Evolutionary conservation across 2,329 filamentous ascomycete genomes (phyloP), one percentile per base, ranked within the genome.

Genomic region (Aspergillus intermedius): DNA sequence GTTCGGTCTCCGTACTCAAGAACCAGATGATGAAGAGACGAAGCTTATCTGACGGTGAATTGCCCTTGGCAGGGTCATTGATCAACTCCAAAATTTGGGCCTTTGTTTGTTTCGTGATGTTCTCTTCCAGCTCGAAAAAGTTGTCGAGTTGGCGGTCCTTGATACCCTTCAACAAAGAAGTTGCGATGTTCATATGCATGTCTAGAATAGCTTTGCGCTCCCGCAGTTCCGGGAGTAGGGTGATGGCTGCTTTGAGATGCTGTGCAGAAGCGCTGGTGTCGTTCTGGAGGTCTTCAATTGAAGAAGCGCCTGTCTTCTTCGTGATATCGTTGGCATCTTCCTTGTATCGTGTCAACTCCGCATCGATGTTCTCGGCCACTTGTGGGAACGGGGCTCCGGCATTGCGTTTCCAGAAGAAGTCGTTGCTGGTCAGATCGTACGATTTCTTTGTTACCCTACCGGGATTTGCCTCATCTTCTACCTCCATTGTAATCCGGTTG

Each of bases 151-250:
- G 91, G 13, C 93, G 84, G 59, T 95, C 88, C 66, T 97, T 96
- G 69, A 97, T 95, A 1, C 90, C 91, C 59, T 84, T 81, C 49
- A 86, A 70, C 8, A 86, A 66, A 1, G 88, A 88, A 1, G 91
- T 91, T 3, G 94, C 78, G 50, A 97, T 95, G 65, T 95, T 96
- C 93, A 98, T 98, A 68, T 98, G 93, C 87, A 96, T 97, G 65
- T 96, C 93, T 4, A 98, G 79, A 17, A 86, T 80, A n/a, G 85
- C 84, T 67, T 98, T 98, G 50, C 93, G 84, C 68, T 97, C 93
- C 54, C 90, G 80, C 56, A 98, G 77, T 67, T 97, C 91, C 0
- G 93, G 94, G 12, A 98, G 76, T 19, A 95, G 75, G 0, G 91
- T 95, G 60, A 98, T 95, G 10, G 91, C 94, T 3, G 91, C 89